These are phyloP conservation scores for Puccinia polysora DNA, from an alignment of 1,284 basidiomycete genomes.

Conservation along the genomic window DNA sequence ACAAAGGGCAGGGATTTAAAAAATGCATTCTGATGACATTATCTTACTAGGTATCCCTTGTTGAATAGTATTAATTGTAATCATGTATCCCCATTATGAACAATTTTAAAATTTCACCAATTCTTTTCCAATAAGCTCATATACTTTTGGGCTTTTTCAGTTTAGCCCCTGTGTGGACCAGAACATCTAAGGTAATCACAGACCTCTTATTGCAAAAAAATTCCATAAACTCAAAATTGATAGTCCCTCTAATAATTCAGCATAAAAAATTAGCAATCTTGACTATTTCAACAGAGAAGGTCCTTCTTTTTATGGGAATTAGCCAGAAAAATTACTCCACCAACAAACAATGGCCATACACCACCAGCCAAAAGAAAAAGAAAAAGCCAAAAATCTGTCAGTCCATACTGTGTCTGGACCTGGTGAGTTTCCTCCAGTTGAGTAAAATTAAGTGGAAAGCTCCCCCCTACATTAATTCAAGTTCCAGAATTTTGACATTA, in stretches of 20 bases:
- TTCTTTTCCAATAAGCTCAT: conserved; percentile 60
- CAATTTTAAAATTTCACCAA: conserved; percentile 62
- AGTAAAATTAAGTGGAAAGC: conserved; percentile 51
- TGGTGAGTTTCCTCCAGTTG: conserved; percentile 51
- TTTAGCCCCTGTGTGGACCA: conserved; percentile 60
- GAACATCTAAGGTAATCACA: conserved; percentile 57
- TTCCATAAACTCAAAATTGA: conserved; percentile 59
- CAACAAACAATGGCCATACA: conserved; percentile 60
- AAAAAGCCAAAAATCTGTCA: conserved; percentile 60
- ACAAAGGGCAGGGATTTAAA: too few species aligned
- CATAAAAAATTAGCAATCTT: conserved; percentile 58
- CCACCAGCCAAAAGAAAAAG: conserved; percentile 59
- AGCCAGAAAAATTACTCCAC: conserved; percentile 64
- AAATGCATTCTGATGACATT: conserved; percentile 63
- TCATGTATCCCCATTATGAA: conserved; percentile 63
- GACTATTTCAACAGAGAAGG: conserved; percentile 63
- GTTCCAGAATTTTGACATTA: conserved; percentile 59
- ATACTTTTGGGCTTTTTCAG: conserved; percentile 60
- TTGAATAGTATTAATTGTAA: conserved; percentile 65
- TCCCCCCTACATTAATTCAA: conserved; percentile 57
- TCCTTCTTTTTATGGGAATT: conserved; percentile 64
- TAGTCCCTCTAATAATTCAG: conserved; percentile 60
- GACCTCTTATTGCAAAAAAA: conserved; percentile 58
- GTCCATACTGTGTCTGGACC: conserved; percentile 56
- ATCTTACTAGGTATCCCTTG: conserved; percentile 64